These are phyloP conservation scores for Aspergillus sp. DNA, from an alignment of 2,329 filamentous ascomycete species.

Conservation along the genomic window DNA sequence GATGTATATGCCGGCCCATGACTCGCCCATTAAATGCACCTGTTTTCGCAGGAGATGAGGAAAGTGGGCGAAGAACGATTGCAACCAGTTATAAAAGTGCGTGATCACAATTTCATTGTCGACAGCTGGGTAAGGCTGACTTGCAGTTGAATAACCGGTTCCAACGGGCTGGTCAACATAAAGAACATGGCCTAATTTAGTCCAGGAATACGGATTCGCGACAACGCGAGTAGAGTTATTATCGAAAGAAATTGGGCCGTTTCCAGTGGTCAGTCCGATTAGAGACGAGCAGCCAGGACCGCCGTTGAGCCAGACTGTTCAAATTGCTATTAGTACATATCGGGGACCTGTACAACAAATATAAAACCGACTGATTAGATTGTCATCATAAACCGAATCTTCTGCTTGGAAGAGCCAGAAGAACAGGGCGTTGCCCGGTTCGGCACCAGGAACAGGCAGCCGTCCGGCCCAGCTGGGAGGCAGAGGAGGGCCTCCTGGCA, in stretches of 20 bases:
- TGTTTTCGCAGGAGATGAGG: slow-evolving; percentile 32
- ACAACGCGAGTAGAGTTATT: slow-evolving; percentile 23
- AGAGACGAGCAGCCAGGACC: slow-evolving; percentile 38
- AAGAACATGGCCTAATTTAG: slow-evolving; percentile 33
- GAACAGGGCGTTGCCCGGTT: slow-evolving; percentile 33
- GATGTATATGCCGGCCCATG: slow-evolving; percentile 39
- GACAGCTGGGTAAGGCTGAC: slow-evolving; percentile 26
- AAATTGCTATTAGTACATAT: slow-evolving; percentile 25
- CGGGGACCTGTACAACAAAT: not conserved
- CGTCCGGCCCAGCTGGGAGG: slow-evolving; percentile 37
- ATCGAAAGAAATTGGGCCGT: slow-evolving; percentile 13
- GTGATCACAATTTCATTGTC: slow-evolving; percentile 29
- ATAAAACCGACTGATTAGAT: slow-evolving; percentile 32
- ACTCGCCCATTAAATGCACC: slow-evolving; percentile 39
- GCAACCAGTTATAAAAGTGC: slow-evolving; percentile 34
- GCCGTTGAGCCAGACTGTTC: slow-evolving; percentile 37
- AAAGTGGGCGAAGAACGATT: slow-evolving; percentile 30
- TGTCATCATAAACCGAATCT: slow-evolving; percentile 28
- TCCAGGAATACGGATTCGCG: slow-evolving; percentile 30
- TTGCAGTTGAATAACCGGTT: slow-evolving; percentile 35
- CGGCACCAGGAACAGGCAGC: slow-evolving; percentile 28
- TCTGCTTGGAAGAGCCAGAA: slow-evolving; percentile 40
- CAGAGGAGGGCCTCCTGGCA: slow-evolving; percentile 29
- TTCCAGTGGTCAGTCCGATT: slow-evolving; percentile 25
- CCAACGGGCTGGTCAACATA: slow-evolving; percentile 41